Base-by-base conservation (phyloP, 495 filamentous ascomycete species). In the Hypoxylon lienhwacheense region DNA sequence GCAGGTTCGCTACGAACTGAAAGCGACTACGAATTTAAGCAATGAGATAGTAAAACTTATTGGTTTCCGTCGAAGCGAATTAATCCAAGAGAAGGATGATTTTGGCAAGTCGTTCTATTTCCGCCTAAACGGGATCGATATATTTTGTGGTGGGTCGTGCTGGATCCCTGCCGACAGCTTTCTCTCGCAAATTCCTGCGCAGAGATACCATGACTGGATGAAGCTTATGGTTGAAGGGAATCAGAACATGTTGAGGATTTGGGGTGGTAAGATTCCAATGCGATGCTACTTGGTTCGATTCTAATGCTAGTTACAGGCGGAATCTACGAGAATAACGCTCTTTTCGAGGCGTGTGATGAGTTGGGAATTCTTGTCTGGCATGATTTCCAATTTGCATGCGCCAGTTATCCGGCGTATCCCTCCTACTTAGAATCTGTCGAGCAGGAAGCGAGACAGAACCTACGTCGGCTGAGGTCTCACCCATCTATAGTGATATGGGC, bases 341-440 rank as follows among this genome's bases (percentile, higher is more conserved):
- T 93, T 66, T 91, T 89, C 66, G 80, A 88, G 22, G 76, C 81
- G 5, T 90, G 86, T 55, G 87, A 91, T 50, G 81, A 89, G 57
- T 72, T 89, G 10, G 86, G 86, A 7, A 73, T 93, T 16, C 68
- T 91, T 45, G 81, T 91, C 24, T 93, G 89, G 89, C 88, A 90
- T 61, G 89, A 93, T 59, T 91, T 91, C 61, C 83, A 85, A 70
- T 90, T 90, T 55, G 87, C 81, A 22, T 90, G 87, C 47, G 87
- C 86, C 11, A 87, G 88, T 57, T 91, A 93, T 67, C 88, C 87
- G 26, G 80, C 83, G 2, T 82, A 81, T 66, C 77, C 81, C 1
- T 73, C 77, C 5, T 79, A 89, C 42, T 71, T 89, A 2, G 76
- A 83, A 25, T 83, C 81, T 1, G 77, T 92, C 34, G 75, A 80